phyloP scores from a whole-genome alignment of 1,139 yeast species.

The Zygotorulaspora mrakii region DNA sequence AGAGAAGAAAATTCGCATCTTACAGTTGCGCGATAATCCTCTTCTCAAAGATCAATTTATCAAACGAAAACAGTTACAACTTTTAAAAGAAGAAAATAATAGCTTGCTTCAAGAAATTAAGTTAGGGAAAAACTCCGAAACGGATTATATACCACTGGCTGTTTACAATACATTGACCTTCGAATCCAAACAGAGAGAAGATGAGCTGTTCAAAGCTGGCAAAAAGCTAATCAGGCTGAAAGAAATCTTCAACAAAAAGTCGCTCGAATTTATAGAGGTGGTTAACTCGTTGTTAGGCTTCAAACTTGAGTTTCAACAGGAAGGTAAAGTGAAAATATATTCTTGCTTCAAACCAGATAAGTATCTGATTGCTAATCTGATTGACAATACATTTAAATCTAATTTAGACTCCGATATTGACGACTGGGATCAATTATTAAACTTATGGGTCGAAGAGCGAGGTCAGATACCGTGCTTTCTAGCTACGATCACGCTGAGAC shows the following conservation, averaged over 20 bases:
- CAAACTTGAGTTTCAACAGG: conserved; percentile 64
- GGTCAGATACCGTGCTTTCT: conserved; percentile 76
- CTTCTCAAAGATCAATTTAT: conserved; percentile 59
- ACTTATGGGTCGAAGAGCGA: conserved; percentile 65
- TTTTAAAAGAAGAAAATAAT: conserved; percentile 58
- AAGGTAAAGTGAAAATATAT: conserved; percentile 62
- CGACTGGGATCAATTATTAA: conserved; percentile 53
- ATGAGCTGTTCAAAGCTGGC: conserved; percentile 48
- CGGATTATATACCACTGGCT: conserved; percentile 51
- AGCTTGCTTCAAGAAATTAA: conserved; percentile 40
- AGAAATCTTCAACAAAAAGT: conserved; percentile 63
- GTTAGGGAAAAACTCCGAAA: conserved; percentile 12
- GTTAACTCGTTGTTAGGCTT: conserved; percentile 72
- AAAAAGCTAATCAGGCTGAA: conserved; percentile 60
- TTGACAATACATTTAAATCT: conserved; percentile 36
- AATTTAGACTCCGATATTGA: conserved; percentile 30
- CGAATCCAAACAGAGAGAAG: conserved; percentile 50
- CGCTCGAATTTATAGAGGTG: conserved; percentile 68
- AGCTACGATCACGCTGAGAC: conserved; percentile 67
- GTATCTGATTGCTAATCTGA: conserved; percentile 37
- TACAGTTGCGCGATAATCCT: conserved; percentile 69
- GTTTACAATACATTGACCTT: conserved; percentile 61
- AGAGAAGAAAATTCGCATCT: conserved; percentile 47
- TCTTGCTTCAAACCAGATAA: conserved; percentile 48
- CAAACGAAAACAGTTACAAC: conserved; percentile 52